Base-by-base conservation (phyloP, 495 filamentous ascomycete species). In the Haplographium delicatum region DNA sequence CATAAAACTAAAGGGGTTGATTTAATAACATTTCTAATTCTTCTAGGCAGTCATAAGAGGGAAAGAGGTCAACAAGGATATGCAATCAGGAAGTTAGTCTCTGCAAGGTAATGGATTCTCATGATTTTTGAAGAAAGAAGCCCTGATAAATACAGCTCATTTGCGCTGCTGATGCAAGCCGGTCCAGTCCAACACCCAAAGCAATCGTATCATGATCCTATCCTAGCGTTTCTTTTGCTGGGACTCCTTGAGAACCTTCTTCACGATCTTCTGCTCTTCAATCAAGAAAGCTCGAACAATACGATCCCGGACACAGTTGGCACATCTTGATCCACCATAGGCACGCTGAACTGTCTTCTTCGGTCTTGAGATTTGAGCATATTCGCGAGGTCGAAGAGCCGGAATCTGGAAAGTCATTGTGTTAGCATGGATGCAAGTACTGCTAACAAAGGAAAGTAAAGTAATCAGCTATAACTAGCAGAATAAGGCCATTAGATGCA, bases 251-350 rank as follows among this genome's bases (percentile, higher is more conserved):
- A 95, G 82, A 63, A 97, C 93, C 86, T 97, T 97, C 89, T 99
- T 97, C 74, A 99, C 94, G 62, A 99, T 96, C 89, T 97, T 97
- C 80, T 99, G 93, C 82, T 99, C 93, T 80, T 97, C 93, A 60
- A 97, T 96, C 76, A 97, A 75, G 84, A 96, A 97, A 38, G 93
- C 94, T 57, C 94, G 87, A 49, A 95, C 87, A 59, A 99, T 82
- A 59, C 93, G 81, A 79, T 99, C 94, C 76, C 91, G 91, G 63
- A 97, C 93, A 72, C 93, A 99, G 78, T 91, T 95, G 61, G 88
- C 88, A 79, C 93, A 99, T 74, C 93, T 84, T 57, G 89, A 95
- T 68, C 93, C 94, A 71, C 93, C 93, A 68, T 98, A 98, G 60
- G 93, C 89, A 63, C 93, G 88, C 76, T 90, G 88, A 70, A 99